Conservation (phyloP, 225 moss, liverwort and hornwort species). For the Lunularia cruciata region DNA sequence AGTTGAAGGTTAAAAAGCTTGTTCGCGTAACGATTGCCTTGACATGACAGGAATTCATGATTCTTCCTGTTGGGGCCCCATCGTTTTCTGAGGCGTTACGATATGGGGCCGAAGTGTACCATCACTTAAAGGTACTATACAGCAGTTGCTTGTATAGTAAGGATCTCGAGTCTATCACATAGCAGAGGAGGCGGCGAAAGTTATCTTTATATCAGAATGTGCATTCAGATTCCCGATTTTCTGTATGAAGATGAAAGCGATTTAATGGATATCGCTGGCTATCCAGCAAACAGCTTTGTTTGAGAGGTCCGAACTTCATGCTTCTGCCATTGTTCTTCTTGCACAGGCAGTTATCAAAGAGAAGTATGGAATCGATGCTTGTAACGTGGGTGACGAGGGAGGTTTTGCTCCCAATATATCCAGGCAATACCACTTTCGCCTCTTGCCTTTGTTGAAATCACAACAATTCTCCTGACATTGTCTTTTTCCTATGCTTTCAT, state of each 20-base stretch:
- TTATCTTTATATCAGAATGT: too few species aligned
- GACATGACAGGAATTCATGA: constrained; percentile 83
- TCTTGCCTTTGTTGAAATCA: background rate
- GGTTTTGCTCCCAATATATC: constrained; percentile 60
- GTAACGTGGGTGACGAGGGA: constrained; percentile 92
- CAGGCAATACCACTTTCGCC: constrained; percentile 52
- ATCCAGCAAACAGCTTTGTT: too few species aligned
- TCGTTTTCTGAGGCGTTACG: constrained; percentile 92
- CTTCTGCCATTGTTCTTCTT: too few species aligned
- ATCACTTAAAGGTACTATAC: constrained; percentile 48
- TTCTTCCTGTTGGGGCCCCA: constrained; percentile 87
- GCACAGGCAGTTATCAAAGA: constrained; percentile 87
- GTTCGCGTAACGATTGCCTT: background rate
- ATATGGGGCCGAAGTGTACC: constrained; percentile 89
- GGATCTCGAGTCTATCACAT: too few species aligned
- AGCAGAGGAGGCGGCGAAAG: too few species aligned
- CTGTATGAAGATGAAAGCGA: too few species aligned
- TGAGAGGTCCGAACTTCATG: too few species aligned
- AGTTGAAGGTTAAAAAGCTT: too few species aligned
- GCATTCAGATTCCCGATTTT: too few species aligned
- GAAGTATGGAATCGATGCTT: constrained; percentile 90
- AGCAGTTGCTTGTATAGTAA: background rate
- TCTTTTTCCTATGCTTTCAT: too few species aligned
- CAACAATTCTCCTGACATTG: background rate
- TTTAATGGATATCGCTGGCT: too few species aligned